These are phyloP conservation scores for Calonectria hongkongensis DNA, from an alignment of 2,329 filamentous ascomycete species.

Conservation along the genomic window DNA sequence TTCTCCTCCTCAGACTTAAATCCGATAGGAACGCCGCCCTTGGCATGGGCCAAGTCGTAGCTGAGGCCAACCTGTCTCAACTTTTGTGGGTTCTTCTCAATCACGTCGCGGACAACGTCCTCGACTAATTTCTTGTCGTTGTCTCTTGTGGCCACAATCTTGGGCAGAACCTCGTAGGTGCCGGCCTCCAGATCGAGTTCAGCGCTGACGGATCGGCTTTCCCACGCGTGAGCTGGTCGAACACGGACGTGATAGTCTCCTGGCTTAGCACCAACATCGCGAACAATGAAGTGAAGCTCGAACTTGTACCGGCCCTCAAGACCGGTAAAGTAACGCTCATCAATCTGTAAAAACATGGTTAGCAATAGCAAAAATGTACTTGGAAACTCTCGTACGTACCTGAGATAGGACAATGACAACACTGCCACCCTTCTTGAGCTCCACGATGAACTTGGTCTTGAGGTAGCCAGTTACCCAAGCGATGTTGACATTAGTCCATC, in stretches of 20 bases:
- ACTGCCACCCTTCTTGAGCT: slow-evolving; percentile 63
- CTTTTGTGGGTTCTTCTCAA: slow-evolving; percentile 75
- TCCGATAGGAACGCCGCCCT: slow-evolving; percentile 68
- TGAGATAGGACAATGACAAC: slow-evolving; percentile 67
- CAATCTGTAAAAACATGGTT: slow-evolving; percentile 58
- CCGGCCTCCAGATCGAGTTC: slow-evolving; percentile 82
- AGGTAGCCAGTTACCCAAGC: slow-evolving; percentile 68
- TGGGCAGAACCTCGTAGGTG: slow-evolving; percentile 81
- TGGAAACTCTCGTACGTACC: slow-evolving; percentile 39
- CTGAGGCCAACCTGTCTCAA: slow-evolving; percentile 75
- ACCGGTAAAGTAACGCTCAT: slow-evolving; percentile 66
- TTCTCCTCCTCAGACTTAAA: slow-evolving; percentile 59
- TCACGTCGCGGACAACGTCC: slow-evolving; percentile 72
- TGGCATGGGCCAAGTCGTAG: slow-evolving; percentile 77
- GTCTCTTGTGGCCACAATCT: slow-evolving; percentile 74
- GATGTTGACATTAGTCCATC: slow-evolving; percentile 65
- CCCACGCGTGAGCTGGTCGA: slow-evolving; percentile 53
- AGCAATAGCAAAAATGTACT: slow-evolving; percentile 6
- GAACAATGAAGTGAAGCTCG: slow-evolving; percentile 64
- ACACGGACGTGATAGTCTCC: slow-evolving; percentile 47
- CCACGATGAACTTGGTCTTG: slow-evolving; percentile 65
- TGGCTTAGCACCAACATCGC: slow-evolving; percentile 45
- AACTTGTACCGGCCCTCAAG: slow-evolving; percentile 67
- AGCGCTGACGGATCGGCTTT: slow-evolving; percentile 80
- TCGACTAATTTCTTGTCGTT: slow-evolving; percentile 70